Base-by-base conservation (phyloP, 352 stramenopile genomes). In the Globisporangium takayamanum region DNA sequence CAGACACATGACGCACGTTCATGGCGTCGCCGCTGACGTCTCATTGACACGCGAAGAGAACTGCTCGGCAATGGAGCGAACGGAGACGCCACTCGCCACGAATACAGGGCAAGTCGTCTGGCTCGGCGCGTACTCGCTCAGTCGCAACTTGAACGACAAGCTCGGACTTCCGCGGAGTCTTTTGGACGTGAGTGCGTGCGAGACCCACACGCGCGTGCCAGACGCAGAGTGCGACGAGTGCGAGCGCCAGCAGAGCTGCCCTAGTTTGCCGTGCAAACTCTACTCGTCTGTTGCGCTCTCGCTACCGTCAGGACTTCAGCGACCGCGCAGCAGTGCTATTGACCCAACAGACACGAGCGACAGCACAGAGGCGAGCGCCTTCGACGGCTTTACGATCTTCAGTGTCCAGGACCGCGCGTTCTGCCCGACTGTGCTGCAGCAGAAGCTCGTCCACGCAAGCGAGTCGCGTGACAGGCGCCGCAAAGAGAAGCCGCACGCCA, bases 121-220 rank as follows among this genome's bases (percentile, higher is more conserved):
- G 76, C 66, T 88, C 1, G 76, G 76, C 6, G 12, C 74, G 7
- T 82, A 71, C 46, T 46, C 55, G 12, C 50, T 77, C 3, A 84
- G 74, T 25, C 65, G 63, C 4, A 67, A 68, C 0, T 56, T 88
- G 6, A 58, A 78, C 28, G 64, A 69, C 14, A 76, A 69, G 26
- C 63, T 85, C 0, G 71, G 57, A 0, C 45, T 78, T 1, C 2
- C 54, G n/a, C 53, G 41, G 16, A 37, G n/a, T 18, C 59, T 22
- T 30, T n/a, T 50, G 33, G 22, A 50, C 41, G 36, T 69, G 7
- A 55, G 50, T 20, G 8, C 49, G 0, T 80, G 73, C 47, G 10
- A 42, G 0, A 12, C 65, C 14, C 73, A 80, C 41, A 2, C 14
- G 28, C 66, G 44, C 16, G n/a, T 54, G 7, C 20, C 53, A 15